These are phyloP conservation scores for Boletellus deceptivus DNA, from an alignment of 1,284 basidiomycete species.

Conservation along the genomic window DNA sequence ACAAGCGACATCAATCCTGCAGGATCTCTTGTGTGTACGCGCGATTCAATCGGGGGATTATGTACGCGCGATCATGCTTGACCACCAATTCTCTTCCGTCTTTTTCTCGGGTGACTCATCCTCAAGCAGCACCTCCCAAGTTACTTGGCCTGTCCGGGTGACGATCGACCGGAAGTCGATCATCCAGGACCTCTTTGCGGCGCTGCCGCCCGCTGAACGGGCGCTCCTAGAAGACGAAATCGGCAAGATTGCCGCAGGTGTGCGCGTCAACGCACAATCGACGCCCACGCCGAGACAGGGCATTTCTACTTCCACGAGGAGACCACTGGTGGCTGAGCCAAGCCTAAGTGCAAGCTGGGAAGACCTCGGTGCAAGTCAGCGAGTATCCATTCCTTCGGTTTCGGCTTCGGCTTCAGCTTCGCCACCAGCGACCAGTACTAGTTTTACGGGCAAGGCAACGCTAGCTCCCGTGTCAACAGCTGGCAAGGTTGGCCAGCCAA, in stretches of 20 bases:
- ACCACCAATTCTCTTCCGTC: constrained; percentile 53
- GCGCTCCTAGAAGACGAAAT: constrained; percentile 52
- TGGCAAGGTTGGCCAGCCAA: neutral
- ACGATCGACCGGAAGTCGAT: constrained; percentile 56
- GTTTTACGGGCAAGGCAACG: constrained; percentile 9
- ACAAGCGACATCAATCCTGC: constrained; percentile 57
- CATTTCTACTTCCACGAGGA: constrained; percentile 9
- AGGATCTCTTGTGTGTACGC: constrained; percentile 80
- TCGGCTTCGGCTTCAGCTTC: constrained; percentile 4
- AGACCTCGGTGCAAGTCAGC: constrained; percentile 24
- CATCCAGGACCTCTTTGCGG: constrained; percentile 62
- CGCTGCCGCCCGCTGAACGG: constrained; percentile 59
- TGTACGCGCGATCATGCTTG: constrained; percentile 71
- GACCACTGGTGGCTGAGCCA: constrained; percentile 12
- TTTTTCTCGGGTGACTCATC: constrained; percentile 21
- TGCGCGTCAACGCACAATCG: constrained; percentile 13
- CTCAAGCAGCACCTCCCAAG: constrained; percentile 9
- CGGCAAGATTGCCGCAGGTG: constrained; percentile 25
- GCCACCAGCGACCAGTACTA: constrained; percentile 1
- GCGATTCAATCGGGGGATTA: constrained; percentile 75
- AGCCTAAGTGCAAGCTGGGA: constrained; percentile 55
- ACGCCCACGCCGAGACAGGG: constrained; percentile 11
- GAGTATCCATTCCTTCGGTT: constrained; percentile 7
- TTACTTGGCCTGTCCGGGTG: constrained; percentile 19
- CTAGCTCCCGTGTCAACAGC: neutral